Evolutionary conservation across 805 yeast species (phyloP).

Genomic region (Cyberlindnera maritima): DNA sequence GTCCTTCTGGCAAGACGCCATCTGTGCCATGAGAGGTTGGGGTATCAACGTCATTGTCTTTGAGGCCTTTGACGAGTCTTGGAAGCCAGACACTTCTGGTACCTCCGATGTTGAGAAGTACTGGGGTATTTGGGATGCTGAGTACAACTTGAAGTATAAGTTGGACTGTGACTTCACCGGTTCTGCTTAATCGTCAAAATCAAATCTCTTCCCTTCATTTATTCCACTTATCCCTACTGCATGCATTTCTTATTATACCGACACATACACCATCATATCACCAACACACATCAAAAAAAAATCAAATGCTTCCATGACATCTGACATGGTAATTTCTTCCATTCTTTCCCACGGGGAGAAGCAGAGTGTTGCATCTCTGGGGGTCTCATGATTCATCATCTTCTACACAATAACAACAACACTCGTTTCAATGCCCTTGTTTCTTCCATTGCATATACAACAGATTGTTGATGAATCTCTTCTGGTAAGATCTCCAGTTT

Average conservation of each 20-base stretch:
- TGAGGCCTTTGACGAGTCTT: constrained; percentile 93
- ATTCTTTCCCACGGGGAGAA: too few relatives aligned
- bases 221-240: background rate
- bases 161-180: constrained; percentile 45
- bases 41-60: constrained; percentile 90
- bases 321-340: too few relatives aligned
- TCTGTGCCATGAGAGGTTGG: constrained; percentile 95
- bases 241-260: too few relatives aligned
- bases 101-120: constrained; percentile 83
- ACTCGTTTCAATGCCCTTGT: background rate
- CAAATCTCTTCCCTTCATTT: background rate
- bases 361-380: too few relatives aligned
- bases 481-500: background rate
- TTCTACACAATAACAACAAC: too few relatives aligned
- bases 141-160: constrained; percentile 44
- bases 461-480: background rate
- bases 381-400: too few relatives aligned
- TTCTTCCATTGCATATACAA: background rate
- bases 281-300: too few relatives aligned
- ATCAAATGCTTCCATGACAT: too few relatives aligned
- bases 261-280: too few relatives aligned
- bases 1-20: constrained; percentile 79
- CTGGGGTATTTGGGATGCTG: constrained; percentile 86
- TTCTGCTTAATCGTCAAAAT: background rate
- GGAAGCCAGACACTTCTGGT: constrained; percentile 93